A percentile compares a stretch with the other conserved stretches of the same genome.
Evolutionary conservation across 2,329 filamentous ascomycete genomes (phyloP).

Genomic region (Amphichorda felina): DNA sequence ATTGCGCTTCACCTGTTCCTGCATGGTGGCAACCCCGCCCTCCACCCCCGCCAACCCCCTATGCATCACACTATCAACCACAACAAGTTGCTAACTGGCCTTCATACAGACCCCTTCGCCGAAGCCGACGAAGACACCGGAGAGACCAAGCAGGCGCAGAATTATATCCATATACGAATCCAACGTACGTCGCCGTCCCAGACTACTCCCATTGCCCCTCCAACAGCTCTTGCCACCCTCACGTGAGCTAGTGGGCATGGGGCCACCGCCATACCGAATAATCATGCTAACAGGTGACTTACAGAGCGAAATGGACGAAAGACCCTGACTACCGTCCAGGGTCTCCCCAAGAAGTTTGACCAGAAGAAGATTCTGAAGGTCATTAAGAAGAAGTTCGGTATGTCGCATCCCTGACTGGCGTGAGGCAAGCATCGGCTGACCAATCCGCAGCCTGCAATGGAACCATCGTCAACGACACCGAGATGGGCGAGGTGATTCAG

Average conservation of each 20-base stretch:
- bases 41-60: background rate
- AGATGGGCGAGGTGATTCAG: slow-evolving; percentile 99
- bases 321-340: slow-evolving; percentile 99
- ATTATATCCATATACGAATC: slow-evolving; percentile 99
- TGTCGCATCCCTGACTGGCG: slow-evolving; percentile 14
- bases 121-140: slow-evolving; percentile 99
- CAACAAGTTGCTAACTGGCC: background rate
- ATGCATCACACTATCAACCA: background rate
- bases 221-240: background rate
- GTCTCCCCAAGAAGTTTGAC: slow-evolving; percentile 97
- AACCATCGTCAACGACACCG: slow-evolving; percentile 89
- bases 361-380: slow-evolving; percentile 99
- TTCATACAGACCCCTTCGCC: slow-evolving; percentile 87
- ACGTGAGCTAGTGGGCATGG: slow-evolving; percentile 1
- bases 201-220: background rate
- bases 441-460: slow-evolving; percentile 80
- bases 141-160: slow-evolving; percentile 89
- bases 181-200: slow-evolving; percentile 60
- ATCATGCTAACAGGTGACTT: slow-evolving; percentile 24
- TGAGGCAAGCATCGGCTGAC: background rate
- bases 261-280: background rate
- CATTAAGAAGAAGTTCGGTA: slow-evolving; percentile 99
- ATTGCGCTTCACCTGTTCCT: slow-evolving; percentile 2
- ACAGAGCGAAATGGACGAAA: slow-evolving; percentile 99
- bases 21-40: slow-evolving; percentile 3